Evolutionary conservation across 2,329 filamentous ascomycete species (phyloP), one percentile per base, ranked within the genome.

Genomic region (Aaosphaeria arxii): DNA sequence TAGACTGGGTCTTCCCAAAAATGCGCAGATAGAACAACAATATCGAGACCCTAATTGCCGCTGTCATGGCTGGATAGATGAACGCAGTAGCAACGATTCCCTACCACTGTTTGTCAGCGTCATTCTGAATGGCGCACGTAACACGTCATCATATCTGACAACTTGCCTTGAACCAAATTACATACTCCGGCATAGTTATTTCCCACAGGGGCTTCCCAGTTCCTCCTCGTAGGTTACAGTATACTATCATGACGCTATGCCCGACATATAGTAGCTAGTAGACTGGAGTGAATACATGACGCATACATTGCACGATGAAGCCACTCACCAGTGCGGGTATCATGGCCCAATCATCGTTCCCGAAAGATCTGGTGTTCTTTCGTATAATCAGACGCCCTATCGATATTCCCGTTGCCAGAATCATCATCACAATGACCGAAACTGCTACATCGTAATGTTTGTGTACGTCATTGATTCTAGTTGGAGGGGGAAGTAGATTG

Each of bases 191-290:
- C 1, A 59, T 3, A 4, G 59, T 62, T 41, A 63, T 56, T 32
- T 63, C 60, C 46, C 51, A 56, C 1, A 62, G 50, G 1, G 59
- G 60, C 45, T 63, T 63, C 17, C 53, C 59, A 7, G 58, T 50
- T 4, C 59, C 59, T n/a, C 54, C 53, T 39, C 53, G 44, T 9
- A 62, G 46, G 38, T 53, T 51, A 17, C 52, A 36, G 33, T 36
- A 36, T 9, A 36, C 13, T 13, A 13, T 13, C 33, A 36, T 36
- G 9, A 13, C 33, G 9, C 9, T 36, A 9, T 13, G 13, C 9
- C 33, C 33, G 33, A 36, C 33, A 36, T 36, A 36, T 13, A 36
- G 13, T 9, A 36, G 9, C 33, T 36, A 24, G 33, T 11, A 36
- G 33, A 36, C 13, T 9, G 9, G 9, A 36, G 33, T 11, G 33